Evolutionary conservation across 192 early-diverging fungal species (phyloP).

Genomic region (Chytriomyces sp.): DNA sequence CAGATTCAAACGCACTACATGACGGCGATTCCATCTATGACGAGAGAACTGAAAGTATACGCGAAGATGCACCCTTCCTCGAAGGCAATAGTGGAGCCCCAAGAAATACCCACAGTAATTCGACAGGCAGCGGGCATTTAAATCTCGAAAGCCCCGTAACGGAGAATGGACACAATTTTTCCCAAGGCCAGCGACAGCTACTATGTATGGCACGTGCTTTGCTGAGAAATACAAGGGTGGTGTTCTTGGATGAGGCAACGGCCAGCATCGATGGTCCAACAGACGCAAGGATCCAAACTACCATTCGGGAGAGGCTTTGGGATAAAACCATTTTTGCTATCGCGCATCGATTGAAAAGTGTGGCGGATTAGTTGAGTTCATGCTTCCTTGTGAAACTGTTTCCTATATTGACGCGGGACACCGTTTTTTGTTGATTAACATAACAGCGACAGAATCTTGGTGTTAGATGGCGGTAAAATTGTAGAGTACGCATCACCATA

Average conservation of each 20-base stretch:
- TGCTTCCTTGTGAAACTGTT: neutral
- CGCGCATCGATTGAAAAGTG: slow-evolving; percentile 73
- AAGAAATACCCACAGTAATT: too few relatives aligned
- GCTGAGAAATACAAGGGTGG: slow-evolving; percentile 34
- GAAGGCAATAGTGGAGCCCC: too few relatives aligned
- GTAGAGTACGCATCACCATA: slow-evolving; percentile 66
- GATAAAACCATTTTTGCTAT: slow-evolving; percentile 82
- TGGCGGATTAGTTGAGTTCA: slow-evolving; percentile 33
- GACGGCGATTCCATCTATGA: neutral
- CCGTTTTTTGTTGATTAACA: neutral
- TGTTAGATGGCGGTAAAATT: slow-evolving; percentile 75
- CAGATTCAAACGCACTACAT: slow-evolving; percentile 19
- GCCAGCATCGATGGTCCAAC: slow-evolving; percentile 87
- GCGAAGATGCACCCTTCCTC: slow-evolving; percentile 5
- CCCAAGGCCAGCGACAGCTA: slow-evolving; percentile 78
- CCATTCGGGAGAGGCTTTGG: slow-evolving; percentile 74
- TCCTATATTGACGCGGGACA: neutral
- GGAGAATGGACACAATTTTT: slow-evolving; percentile 87
- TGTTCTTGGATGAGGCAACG: slow-evolving; percentile 72
- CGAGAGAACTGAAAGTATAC: neutral
- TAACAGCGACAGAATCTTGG: slow-evolving; percentile 71
- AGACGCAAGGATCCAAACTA: slow-evolving; percentile 85
- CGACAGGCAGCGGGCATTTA: too few relatives aligned
- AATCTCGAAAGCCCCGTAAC: slow-evolving; percentile 71
- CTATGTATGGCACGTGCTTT: slow-evolving; percentile 60